Base-by-base conservation (phyloP, 192 early-diverging fungal genomes). In the Coemansia sp. region DNA sequence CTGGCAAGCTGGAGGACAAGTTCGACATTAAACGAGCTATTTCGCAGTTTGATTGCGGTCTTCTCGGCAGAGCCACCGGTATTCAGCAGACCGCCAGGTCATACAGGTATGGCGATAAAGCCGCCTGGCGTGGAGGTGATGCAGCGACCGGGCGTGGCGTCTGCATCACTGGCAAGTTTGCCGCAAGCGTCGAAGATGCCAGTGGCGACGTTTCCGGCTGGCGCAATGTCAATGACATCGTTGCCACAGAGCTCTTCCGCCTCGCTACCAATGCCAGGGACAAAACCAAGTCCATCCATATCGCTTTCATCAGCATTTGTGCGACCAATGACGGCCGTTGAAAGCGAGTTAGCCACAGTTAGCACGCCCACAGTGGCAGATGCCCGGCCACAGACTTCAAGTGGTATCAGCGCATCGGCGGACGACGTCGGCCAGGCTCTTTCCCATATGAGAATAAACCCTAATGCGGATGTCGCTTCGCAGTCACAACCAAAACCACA, bases 1-100 rank as follows among this genome's bases (percentile, higher is more conserved):
- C 80, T 95, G 64, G 85, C 89, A 3, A 72, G 82, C 62, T 95
- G 95, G 95, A 50, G 71, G 11, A 39, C 50, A 9, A 33, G 59
- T 17, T 75, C 71, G 24, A 71, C 61, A 29, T 73, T 84, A 27
- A 36, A 60, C 54, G 63, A 68, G 59, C 61, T 71, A 64, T 59
- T 84, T 36, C 65, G 33, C 55, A 61, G 30, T 30, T 36, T 76
- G 55, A 74, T 86, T 64, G 42, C 31, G 23, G 55, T 82, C 9
- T 80, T 83, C 36, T 75, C 70, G 56, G 71, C 79, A 50, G 82
- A 81, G 63, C 78, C 80, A 14, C 82, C 75, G 7, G 82, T 77
- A 31, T 78, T 66, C 54, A 81, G 73, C 61, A 60, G 74, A 10
- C 75, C 68, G 9, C 70, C 78, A 5, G 65, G 80, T 0, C 36